A percentile compares a stretch with the other conserved stretches of the same genome.
These are phyloP conservation scores for Sporothrix pallida DNA, from an alignment of 2,329 filamentous ascomycete species.

Conservation along the genomic window DNA sequence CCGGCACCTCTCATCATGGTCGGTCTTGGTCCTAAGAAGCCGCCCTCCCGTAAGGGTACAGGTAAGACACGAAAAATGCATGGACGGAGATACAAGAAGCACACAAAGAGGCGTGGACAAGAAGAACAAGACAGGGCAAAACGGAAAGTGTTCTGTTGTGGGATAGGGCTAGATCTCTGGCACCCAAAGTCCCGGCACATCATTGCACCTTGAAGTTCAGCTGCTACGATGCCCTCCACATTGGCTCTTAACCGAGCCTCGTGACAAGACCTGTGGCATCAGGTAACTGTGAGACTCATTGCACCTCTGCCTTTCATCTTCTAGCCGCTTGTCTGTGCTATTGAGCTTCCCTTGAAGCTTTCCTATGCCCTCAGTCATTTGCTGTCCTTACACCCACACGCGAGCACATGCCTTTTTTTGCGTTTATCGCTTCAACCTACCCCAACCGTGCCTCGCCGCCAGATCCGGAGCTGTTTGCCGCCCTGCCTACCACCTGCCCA, in stretches of 20 bases:
- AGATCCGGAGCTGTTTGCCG: background rate
- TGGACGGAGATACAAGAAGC: background rate
- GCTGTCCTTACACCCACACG: background rate
- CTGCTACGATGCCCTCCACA: background rate
- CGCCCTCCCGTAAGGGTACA: constrained; percentile 62
- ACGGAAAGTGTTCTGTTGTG: background rate
- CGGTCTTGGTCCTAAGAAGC: constrained; percentile 66
- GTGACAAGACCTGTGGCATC: background rate
- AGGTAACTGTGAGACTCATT: background rate
- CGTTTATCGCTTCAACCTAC: constrained; percentile 14
- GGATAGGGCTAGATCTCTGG: background rate
- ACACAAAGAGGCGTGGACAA: background rate
- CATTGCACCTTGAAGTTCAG: background rate
- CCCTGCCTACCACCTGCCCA: constrained; percentile 4
- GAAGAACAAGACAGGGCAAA: background rate
- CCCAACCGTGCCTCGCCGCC: background rate
- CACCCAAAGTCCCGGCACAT: background rate
- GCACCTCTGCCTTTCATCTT: background rate
- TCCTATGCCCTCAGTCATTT: background rate
- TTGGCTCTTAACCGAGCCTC: background rate
- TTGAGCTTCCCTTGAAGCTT: background rate
- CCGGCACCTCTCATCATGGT: constrained; percentile 57
- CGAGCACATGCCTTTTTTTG: constrained; percentile 25
- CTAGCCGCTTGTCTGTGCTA: background rate
- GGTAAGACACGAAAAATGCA: constrained; percentile 41